phyloP scores from a whole-genome alignment of 2,329 filamentous ascomycete genomes.

The Ophiocordyceps sinensis region DNA sequence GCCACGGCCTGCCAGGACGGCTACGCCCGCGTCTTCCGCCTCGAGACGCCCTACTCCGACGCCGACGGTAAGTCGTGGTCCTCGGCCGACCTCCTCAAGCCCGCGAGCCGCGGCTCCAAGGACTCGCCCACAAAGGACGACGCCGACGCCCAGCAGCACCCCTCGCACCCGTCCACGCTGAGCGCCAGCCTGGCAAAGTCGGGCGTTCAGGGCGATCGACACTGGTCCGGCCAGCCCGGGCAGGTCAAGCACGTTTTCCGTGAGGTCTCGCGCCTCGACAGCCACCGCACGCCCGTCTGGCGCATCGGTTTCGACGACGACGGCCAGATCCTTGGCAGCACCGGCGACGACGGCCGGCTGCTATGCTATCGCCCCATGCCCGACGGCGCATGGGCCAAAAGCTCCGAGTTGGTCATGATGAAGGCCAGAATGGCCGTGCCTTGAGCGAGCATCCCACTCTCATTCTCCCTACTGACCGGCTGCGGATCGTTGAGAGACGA shows the following conservation, averaged over 20 bases:
- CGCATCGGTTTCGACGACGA: conserved; percentile 55
- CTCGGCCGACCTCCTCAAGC: conserved; percentile 26
- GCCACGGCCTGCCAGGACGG: conserved; percentile 92
- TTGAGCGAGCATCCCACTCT: conserved; percentile 7
- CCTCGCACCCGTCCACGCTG: conserved; percentile 29
- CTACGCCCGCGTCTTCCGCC: conserved; percentile 72
- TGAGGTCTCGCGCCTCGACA: conserved; percentile 52
- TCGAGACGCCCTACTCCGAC: conserved; percentile 43
- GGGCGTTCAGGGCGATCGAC: conserved; percentile 29
- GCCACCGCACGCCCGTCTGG: conserved; percentile 60
- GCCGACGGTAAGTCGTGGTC: conserved; percentile 37
- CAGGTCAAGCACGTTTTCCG: conserved; percentile 49
- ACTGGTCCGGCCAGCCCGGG: conserved; percentile 44
- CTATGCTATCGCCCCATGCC: conserved; percentile 47
- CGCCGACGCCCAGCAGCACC: conserved; percentile 8
- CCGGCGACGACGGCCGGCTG: conserved; percentile 59
- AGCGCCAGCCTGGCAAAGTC: conserved; percentile 39
- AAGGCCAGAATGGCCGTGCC: conserved; percentile 38
- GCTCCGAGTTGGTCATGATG: conserved; percentile 43
- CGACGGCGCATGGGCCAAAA: conserved; percentile 43
- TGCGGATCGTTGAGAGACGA: no score
- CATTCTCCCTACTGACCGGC: no score
- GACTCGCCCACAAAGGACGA: conserved; percentile 16
- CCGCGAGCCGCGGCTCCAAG: conserved; percentile 11
- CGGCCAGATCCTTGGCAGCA: conserved; percentile 60